A percentile compares a stretch with the other conserved stretches of the same genome.
These are phyloP conservation scores for Nitzschia sp. DNA, from an alignment of 108 stramenopile genomes.

Conservation along the genomic window DNA sequence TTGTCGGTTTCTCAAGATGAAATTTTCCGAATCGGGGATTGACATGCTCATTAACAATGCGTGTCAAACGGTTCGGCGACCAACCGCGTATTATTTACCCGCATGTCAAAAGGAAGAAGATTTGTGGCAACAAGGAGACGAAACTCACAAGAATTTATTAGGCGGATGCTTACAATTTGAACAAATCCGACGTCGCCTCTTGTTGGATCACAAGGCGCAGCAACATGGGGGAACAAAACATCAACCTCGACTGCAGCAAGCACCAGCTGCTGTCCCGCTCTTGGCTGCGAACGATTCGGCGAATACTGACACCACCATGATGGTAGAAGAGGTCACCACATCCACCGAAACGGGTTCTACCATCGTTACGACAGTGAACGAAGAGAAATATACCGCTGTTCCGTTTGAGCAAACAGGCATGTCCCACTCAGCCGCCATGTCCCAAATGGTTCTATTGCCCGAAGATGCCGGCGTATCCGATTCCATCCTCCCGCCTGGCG, in stretches of 20 bases:
- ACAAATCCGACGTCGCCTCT: constrained; percentile 49
- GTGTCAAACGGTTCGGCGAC: constrained; percentile 90
- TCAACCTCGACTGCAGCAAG: background rate
- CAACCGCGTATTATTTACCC: constrained; percentile 80
- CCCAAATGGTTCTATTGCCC: constrained; percentile 79
- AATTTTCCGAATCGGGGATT: constrained; percentile 59
- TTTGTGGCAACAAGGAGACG: constrained; percentile 62
- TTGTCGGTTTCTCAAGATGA: constrained; percentile 65
- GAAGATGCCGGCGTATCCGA: constrained; percentile 84
- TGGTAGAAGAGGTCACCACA: background rate
- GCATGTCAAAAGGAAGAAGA: constrained; percentile 64
- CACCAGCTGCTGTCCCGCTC: background rate
- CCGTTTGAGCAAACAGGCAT: constrained; percentile 79
- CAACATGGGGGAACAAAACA: background rate
- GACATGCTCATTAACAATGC: constrained; percentile 93
- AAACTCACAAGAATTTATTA: constrained; percentile 57
- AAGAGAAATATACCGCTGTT: constrained; percentile 14
- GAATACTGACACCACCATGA: background rate
- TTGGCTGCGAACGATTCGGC: background rate
- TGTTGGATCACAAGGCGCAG: constrained; percentile 39
- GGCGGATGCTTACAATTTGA: constrained; percentile 73
- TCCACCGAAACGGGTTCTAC: background rate
- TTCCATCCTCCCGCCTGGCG: constrained; percentile 63
- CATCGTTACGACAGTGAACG: constrained; percentile 3
- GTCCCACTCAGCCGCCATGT: constrained; percentile 82